Evolutionary conservation across 2,329 filamentous ascomycete genomes (phyloP).

Genomic region (Fusarium fujikuroi): DNA sequence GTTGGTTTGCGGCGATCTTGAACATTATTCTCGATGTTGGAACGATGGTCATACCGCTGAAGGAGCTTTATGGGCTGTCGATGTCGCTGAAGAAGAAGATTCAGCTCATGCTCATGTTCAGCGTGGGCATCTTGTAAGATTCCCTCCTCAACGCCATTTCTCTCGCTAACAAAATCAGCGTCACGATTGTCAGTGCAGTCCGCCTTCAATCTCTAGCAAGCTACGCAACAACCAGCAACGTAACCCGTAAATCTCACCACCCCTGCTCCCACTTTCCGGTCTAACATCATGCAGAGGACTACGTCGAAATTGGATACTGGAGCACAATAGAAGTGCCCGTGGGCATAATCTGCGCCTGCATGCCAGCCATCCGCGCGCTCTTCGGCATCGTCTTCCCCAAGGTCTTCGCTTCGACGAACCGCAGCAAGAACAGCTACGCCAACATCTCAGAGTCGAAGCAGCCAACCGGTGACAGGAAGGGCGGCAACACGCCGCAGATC

Average conservation of each 20-base stretch:
- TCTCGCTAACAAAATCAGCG: not conserved
- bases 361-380: constrained; percentile 40
- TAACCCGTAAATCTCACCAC: not conserved
- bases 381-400: constrained; percentile 32
- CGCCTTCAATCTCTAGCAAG: constrained; percentile 10
- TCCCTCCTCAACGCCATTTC: rapidly evolving
- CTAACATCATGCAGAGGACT: constrained; percentile 35
- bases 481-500: not conserved
- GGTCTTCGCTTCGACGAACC: constrained; percentile 22
- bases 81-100: constrained; percentile 16
- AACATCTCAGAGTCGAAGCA: constrained; percentile 13
- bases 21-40: constrained; percentile 60
- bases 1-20: constrained; percentile 60
- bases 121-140: constrained; percentile 15
- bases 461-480: not conserved
- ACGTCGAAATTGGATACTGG: constrained; percentile 43
- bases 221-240: constrained; percentile 24
- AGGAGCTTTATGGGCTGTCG: constrained; percentile 7
- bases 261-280: rapidly evolving
- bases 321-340: constrained; percentile 46
- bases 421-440: constrained; percentile 22
- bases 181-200: constrained; percentile 15
- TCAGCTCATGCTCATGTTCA: constrained; percentile 27
- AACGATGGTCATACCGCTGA: not conserved
- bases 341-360: constrained; percentile 46